Conservation (phyloP, 306 rosid genomes). For the Ammopiptanthus mongolicus region DNA sequence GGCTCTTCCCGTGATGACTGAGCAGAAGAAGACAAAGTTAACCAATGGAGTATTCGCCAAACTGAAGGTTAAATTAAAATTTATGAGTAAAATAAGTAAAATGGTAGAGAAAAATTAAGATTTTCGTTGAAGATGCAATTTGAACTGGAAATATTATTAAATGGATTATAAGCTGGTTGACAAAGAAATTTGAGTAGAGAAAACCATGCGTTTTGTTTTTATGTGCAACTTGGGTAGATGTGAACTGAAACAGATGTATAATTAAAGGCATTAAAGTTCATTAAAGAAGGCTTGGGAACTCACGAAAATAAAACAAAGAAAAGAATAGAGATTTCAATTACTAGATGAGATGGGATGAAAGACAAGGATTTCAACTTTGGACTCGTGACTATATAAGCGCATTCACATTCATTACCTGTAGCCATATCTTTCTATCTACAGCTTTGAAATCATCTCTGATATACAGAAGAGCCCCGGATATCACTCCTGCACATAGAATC, state of each 20-base stretch:
- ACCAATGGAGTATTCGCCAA: background rate
- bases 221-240: background rate
- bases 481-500: conserved; percentile 38
- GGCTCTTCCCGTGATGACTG: background rate
- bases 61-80: background rate
- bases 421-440: conserved; percentile 37
- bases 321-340: background rate
- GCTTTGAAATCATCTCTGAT: conserved; percentile 54
- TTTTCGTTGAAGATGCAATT: background rate
- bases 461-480: conserved; percentile 59
- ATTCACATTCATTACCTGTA: conserved; percentile 37
- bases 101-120: background rate
- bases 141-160: background rate
- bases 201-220: background rate
- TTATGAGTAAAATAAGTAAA: background rate
- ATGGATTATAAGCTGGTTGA: background rate
- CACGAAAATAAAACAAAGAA: background rate
- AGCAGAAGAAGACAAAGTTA: background rate
- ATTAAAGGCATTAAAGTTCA: background rate
- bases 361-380: background rate
- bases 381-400: background rate
- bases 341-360: too few relatives aligned
- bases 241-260: background rate
- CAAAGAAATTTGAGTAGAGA: background rate
- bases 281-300: background rate